These are phyloP conservation scores for Vaccinium corymbosum DNA, from an alignment of 148 eudicot species.

Conservation along the genomic window DNA sequence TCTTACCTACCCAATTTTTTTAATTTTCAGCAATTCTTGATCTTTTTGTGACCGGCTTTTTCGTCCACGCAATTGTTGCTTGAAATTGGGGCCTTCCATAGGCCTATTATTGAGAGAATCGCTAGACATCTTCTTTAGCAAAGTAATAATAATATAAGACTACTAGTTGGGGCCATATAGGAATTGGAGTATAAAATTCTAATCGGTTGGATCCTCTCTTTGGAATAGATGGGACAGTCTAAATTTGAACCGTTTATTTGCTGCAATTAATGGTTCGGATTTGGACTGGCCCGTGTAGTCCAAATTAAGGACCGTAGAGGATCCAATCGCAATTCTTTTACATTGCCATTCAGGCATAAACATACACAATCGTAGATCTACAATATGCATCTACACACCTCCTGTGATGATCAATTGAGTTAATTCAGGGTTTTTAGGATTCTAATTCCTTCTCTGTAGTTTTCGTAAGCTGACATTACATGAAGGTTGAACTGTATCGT, in stretches of 20 bases:
- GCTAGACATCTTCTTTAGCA: neutral
- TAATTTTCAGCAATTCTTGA: neutral
- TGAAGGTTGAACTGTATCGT: no score
- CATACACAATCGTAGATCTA: neutral
- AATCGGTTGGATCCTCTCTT: no score
- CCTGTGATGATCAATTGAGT: neutral
- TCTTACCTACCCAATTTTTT: neutral
- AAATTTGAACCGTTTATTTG: no score
- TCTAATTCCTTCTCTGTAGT: neutral
- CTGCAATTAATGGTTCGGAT: no score
- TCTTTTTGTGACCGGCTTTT: neutral
- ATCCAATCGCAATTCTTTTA: neutral
- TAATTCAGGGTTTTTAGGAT: neutral
- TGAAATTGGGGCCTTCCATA: neutral
- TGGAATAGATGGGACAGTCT: no score
- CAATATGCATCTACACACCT: neutral
- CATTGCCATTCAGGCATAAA: neutral
- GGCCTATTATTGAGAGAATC: neutral
- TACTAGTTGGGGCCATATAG: neutral
- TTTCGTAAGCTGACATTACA: no score
- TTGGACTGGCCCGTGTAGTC: no score
- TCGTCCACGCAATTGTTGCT: neutral
- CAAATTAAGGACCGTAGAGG: no score
- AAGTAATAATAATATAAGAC: neutral
- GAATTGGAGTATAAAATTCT: neutral